phyloP scores from a whole-genome alignment of 495 filamentous ascomycete species.

The Chaetomium tenue region DNA sequence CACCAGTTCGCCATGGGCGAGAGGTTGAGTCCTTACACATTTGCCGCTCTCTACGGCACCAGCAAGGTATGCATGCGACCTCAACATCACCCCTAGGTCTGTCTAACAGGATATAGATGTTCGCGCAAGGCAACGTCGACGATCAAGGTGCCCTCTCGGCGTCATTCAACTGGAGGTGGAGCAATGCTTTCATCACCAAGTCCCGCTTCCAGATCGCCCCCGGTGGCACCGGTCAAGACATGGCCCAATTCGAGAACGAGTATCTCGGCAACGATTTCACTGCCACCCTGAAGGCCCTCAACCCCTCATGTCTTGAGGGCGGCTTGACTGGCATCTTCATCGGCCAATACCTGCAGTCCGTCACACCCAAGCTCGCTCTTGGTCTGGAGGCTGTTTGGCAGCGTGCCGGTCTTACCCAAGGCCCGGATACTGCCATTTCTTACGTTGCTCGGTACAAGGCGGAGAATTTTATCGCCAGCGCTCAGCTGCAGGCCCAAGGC shows the following conservation, averaged over 20 bases:
- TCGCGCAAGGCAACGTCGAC: conserved; percentile 92
- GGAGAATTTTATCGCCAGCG: conserved; percentile 84
- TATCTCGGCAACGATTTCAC: conserved; percentile 92
- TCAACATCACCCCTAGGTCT: background rate
- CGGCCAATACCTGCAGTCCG: conserved; percentile 87
- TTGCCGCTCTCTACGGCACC: conserved; percentile 88
- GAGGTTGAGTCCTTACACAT: conserved; percentile 85
- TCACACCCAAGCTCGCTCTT: conserved; percentile 83
- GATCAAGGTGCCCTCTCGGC: conserved; percentile 80
- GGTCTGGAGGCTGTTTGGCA: conserved; percentile 95
- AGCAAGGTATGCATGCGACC: conserved; percentile 62
- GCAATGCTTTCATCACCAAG: conserved; percentile 71
- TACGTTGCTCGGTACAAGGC: conserved; percentile 90
- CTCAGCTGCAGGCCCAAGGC: conserved; percentile 78
- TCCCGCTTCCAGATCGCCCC: conserved; percentile 75
- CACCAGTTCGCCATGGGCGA: conserved; percentile 95
- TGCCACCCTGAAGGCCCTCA: conserved; percentile 83
- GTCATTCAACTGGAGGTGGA: conserved; percentile 89
- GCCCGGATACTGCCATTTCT: conserved; percentile 79
- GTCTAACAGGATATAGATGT: conserved; percentile 60
- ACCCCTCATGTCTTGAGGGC: conserved; percentile 89
- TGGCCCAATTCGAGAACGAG: conserved; percentile 89
- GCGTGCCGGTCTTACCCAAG: conserved; percentile 68
- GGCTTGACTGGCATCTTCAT: conserved; percentile 92
- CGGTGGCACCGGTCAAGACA: conserved; percentile 59